Percentiles rank a stretch among this genome's conserved stretches.
These are phyloP conservation scores for Pulveroboletus sp. DNA, from an alignment of 768 basidiomycete species.

Conservation along the genomic window DNA sequence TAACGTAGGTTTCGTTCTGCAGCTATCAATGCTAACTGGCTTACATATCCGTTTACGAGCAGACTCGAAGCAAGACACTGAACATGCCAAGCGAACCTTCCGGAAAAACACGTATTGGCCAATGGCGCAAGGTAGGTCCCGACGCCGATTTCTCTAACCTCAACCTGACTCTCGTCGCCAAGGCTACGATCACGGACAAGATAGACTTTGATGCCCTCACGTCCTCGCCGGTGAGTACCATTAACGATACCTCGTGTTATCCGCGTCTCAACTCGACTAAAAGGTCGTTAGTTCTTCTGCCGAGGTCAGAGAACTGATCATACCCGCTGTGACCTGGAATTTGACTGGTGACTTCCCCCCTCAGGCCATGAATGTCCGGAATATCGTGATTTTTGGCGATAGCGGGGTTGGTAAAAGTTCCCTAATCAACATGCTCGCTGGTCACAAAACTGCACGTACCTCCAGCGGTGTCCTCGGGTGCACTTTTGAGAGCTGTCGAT, in stretches of 20 bases:
- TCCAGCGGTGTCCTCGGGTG: slow-evolving; percentile 33
- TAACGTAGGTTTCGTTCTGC: slow-evolving; percentile 7
- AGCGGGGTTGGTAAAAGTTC: slow-evolving; percentile 43
- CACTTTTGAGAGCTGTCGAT: slow-evolving; percentile 32
- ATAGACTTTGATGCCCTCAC: slow-evolving; percentile 2
- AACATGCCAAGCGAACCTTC: neutral
- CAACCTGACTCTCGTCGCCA: neutral
- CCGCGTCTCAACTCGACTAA: neutral
- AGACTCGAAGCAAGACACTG: slow-evolving; percentile 2
- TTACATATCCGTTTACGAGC: neutral
- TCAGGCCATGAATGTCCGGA: slow-evolving; percentile 17
- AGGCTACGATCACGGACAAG: slow-evolving; percentile 7
- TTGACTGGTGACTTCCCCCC: neutral
- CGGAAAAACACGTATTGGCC: neutral
- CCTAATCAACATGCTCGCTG: slow-evolving; percentile 40
- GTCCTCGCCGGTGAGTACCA: slow-evolving; percentile 6
- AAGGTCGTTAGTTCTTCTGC: neutral
- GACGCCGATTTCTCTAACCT: neutral
- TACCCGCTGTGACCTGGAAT: neutral
- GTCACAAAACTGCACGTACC: slow-evolving; percentile 25
- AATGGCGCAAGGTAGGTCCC: slow-evolving; percentile 4
- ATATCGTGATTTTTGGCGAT: slow-evolving; percentile 44
- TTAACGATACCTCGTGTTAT: neutral
- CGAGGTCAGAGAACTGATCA: slow-evolving; percentile 11
- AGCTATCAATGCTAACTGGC: neutral